Evolutionary conservation across 1,139 yeast genomes (phyloP), one percentile per base, ranked within the genome.

Genomic region (Debaryomyces subglobosus): DNA sequence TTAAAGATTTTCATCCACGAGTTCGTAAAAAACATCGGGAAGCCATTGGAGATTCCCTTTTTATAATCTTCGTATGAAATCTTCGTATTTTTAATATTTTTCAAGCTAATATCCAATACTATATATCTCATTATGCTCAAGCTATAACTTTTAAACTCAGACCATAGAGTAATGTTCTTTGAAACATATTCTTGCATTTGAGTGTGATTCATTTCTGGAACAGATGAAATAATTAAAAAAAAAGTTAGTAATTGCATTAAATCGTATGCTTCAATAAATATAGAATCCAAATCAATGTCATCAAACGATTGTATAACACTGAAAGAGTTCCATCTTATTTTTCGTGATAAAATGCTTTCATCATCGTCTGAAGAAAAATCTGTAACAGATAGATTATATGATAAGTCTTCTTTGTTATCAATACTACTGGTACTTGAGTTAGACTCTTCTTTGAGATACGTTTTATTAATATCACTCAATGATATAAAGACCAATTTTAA

Each of bases 61-160:
- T 57, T 49, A 54, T 81, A 79, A 40, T 75, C 71, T 0, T 57
- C 51, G 51, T 58, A 74, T 1, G 64, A 49, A 2, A 85, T 65
- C 0, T 47, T 47, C 10, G 50, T 47, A 0, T 56, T 46, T 1
- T 54, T 46, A 2, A 67, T 45, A 45, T 66, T 70, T 1, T 58
- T 48, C 0, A 49, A 37, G 0, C 59, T 61, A 20, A 75, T 58
- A 6, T 58, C 55, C 5, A 71, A 51, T 45, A 76, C 70, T 58
- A 84, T 69, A n/a, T 80, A 72, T 46, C 79, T 64, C n/a, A 84
- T 48, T 12, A 85, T 53, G 16, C 62, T 50, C 34, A 65, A 36
- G 0, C 81, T 73, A 25, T 59, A 55, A 0, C 49, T 49, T 47
- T 71, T 72, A 56, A 70, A 78, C 2, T 59, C 60, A 1, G 53